Evolutionary conservation across 2,329 filamentous ascomycete species (phyloP).

Genomic region (Paecilomyces variotii): DNA sequence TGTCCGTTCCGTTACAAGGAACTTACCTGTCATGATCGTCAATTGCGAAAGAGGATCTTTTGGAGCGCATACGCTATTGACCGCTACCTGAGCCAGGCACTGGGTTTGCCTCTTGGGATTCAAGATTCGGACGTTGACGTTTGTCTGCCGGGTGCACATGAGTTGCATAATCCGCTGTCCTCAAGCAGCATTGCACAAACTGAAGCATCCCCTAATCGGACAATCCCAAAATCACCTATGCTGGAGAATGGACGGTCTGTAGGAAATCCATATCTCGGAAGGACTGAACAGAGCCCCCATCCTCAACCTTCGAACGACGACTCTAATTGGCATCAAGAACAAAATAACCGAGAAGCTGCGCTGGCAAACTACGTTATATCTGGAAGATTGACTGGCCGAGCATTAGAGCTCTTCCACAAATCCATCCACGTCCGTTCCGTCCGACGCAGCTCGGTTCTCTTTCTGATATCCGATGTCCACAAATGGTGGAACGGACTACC

Average conservation of each 20-base stretch:
- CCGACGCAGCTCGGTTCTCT: constrained; percentile 28
- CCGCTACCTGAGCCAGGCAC: constrained; percentile 32
- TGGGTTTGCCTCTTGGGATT: constrained; percentile 33
- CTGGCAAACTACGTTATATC: constrained; percentile 33
- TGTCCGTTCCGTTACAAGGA: constrained; percentile 45
- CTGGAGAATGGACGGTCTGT: neutral
- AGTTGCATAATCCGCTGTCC: constrained; percentile 26
- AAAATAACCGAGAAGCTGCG: constrained; percentile 19
- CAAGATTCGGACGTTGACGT: constrained; percentile 37
- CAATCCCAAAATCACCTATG: neutral
- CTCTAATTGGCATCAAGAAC: constrained; percentile 3
- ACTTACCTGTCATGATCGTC: constrained; percentile 33
- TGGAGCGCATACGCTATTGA: constrained; percentile 36
- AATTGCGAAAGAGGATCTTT: constrained; percentile 35
- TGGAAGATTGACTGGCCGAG: constrained; percentile 31
- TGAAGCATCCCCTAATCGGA: neutral
- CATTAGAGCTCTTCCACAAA: constrained; percentile 35
- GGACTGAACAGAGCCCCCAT: neutral
- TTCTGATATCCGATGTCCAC: constrained; percentile 33
- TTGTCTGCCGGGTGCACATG: constrained; percentile 39
- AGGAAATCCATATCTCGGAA: neutral
- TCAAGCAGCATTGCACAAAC: constrained; percentile 1
- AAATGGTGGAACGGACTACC: constrained; percentile 38
- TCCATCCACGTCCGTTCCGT: constrained; percentile 34
- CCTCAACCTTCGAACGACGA: neutral